A percentile compares a stretch with the other conserved stretches of the same genome.
These are phyloP conservation scores for Nemania abortiva DNA, from an alignment of 2,329 filamentous ascomycete genomes.

Conservation along the genomic window DNA sequence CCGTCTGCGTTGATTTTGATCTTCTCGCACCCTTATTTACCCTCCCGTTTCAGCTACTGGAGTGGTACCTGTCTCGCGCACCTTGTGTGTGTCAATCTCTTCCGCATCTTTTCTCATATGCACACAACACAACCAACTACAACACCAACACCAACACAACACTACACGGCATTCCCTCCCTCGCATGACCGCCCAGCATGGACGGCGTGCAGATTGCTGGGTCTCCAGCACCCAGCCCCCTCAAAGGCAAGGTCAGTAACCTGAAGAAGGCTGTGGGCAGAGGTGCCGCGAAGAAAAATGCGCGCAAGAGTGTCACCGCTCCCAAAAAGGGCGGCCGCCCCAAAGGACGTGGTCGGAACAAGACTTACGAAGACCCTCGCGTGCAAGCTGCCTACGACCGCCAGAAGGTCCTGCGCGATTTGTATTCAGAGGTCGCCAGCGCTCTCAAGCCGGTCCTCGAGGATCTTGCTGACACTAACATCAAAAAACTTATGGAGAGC, in stretches of 20 bases:
- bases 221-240: slow-evolving; percentile 51
- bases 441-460: slow-evolving; percentile 73
- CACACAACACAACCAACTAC: slow-evolving; percentile 13
- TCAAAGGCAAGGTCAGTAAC: slow-evolving; percentile 45
- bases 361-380: slow-evolving; percentile 66
- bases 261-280: slow-evolving; percentile 42
- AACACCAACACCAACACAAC: slow-evolving; percentile 7
- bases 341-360: slow-evolving; percentile 61
- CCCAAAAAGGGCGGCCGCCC: slow-evolving; percentile 50
- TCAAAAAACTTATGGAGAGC: slow-evolving; percentile 68
- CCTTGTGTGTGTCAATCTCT: slow-evolving; percentile 7
- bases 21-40: slow-evolving; percentile 9
- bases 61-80: background rate
- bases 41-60: slow-evolving; percentile 6
- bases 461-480: slow-evolving; percentile 71
- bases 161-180: slow-evolving; percentile 14
- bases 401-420: slow-evolving; percentile 74
- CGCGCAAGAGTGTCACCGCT: slow-evolving; percentile 40
- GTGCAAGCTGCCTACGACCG: slow-evolving; percentile 72
- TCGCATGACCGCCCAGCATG: slow-evolving; percentile 48
- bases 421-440: slow-evolving; percentile 72
- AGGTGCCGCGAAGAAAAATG: slow-evolving; percentile 45
- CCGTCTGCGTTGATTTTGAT: slow-evolving; percentile 10
- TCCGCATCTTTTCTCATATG: slow-evolving; percentile 9
- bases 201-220: slow-evolving; percentile 45